These are phyloP conservation scores for Pythium graminicola DNA, from an alignment of 352 stramenopile species.

Conservation along the genomic window DNA sequence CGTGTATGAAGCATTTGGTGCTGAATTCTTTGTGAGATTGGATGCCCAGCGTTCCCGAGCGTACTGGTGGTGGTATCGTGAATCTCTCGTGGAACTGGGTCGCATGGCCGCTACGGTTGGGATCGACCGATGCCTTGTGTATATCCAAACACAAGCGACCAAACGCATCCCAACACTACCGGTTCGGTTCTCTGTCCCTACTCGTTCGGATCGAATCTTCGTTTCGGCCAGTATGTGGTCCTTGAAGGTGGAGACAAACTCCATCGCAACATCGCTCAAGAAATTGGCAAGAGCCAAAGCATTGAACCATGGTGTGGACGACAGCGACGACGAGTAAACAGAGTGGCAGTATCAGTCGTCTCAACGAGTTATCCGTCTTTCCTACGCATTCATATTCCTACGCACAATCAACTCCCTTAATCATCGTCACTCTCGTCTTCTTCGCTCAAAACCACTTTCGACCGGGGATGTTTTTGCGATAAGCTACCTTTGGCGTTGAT, in stretches of 20 bases:
- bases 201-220: neutral
- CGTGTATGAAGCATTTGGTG: conserved; percentile 10
- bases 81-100: neutral
- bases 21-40: conserved; percentile 17
- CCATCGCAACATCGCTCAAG: neutral
- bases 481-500: neutral
- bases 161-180: neutral
- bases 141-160: conserved; percentile 1
- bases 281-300: no score
- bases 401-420: no score
- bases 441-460: neutral
- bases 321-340: no score
- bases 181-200: neutral
- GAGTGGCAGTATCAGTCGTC: neutral
- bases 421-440: no score
- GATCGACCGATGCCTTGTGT: conserved; percentile 1
- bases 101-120: neutral
- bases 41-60: neutral
- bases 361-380: no score
- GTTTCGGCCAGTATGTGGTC: conserved; percentile 8
- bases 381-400: no score
- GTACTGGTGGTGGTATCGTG: conserved; percentile 18
- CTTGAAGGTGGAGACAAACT: neutral
- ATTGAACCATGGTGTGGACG: no score
- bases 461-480: neutral